These are phyloP conservation scores for Fimicolochytrium jonesii DNA, from an alignment of 192 early-diverging fungal genomes.

Conservation along the genomic window DNA sequence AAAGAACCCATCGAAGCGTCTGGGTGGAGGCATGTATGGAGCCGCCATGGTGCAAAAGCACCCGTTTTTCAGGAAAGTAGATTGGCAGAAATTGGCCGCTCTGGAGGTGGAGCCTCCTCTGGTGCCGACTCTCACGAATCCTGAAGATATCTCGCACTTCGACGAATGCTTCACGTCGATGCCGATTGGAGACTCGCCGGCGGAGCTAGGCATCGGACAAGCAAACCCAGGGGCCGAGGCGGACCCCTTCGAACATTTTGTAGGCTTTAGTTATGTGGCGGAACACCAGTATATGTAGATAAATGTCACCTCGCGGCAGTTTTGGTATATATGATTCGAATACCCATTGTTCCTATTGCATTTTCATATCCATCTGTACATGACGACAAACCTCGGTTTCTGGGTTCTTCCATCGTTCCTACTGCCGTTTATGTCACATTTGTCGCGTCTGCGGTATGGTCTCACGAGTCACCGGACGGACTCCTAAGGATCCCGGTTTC, in stretches of 20 bases:
- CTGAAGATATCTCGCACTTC: constrained; percentile 76
- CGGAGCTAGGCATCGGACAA: background rate
- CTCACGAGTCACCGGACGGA: too few species aligned
- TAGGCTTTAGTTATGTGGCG: constrained; percentile 42
- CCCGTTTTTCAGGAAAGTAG: constrained; percentile 59
- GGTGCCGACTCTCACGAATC: constrained; percentile 48
- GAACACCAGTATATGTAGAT: too few species aligned
- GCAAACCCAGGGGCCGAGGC: background rate
- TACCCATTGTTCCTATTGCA: too few species aligned
- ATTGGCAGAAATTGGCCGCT: constrained; percentile 48
- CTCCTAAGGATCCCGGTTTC: too few species aligned
- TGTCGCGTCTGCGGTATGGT: too few species aligned
- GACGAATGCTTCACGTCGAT: constrained; percentile 67
- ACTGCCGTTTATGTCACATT: too few species aligned
- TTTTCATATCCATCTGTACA: too few species aligned
- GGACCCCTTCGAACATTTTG: constrained; percentile 21
- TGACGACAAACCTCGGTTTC: too few species aligned
- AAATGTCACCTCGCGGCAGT: too few species aligned
- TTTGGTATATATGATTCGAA: too few species aligned
- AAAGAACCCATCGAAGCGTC: constrained; percentile 56
- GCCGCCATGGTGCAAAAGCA: constrained; percentile 58
- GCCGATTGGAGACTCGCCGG: constrained; percentile 51
- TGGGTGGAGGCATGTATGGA: constrained; percentile 37
- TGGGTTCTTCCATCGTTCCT: too few species aligned
- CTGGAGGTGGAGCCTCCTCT: constrained; percentile 32